These are phyloP conservation scores for Amanita rimosa DNA, from an alignment of 768 basidiomycete genomes.

Conservation along the genomic window DNA sequence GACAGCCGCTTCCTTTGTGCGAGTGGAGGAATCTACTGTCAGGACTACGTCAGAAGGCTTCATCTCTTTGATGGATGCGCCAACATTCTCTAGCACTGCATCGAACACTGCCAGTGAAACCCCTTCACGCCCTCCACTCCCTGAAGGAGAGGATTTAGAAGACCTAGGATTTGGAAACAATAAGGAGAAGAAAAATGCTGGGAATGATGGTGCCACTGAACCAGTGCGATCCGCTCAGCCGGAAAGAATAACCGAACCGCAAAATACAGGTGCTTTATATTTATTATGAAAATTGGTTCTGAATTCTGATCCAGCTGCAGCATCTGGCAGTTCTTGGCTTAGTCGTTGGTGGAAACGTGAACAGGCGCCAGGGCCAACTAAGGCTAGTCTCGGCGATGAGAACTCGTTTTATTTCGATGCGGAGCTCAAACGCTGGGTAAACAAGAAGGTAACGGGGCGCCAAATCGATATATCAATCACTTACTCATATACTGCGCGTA, in stretches of 20 bases:
- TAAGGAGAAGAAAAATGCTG: slow-evolving; percentile 19
- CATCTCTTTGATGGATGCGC: slow-evolving; percentile 68
- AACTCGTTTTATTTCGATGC: slow-evolving; percentile 87
- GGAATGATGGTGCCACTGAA: slow-evolving; percentile 9
- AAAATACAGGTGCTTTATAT: slow-evolving; percentile 17
- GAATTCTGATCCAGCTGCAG: slow-evolving; percentile 15
- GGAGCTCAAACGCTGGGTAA: slow-evolving; percentile 93
- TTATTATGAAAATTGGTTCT: background rate
- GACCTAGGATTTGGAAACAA: slow-evolving; percentile 89
- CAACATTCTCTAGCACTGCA: slow-evolving; percentile 30
- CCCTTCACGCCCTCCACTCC: background rate
- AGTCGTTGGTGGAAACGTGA: slow-evolving; percentile 70
- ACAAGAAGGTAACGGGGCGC: slow-evolving; percentile 59
- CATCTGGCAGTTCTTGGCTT: slow-evolving; percentile 58
- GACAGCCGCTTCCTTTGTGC: slow-evolving; percentile 55
- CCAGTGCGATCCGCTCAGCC: slow-evolving; percentile 9
- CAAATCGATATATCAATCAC: background rate
- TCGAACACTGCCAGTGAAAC: slow-evolving; percentile 8
- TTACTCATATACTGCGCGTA: background rate
- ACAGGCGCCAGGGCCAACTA: slow-evolving; percentile 62
- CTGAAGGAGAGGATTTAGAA: slow-evolving; percentile 57
- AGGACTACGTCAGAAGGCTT: slow-evolving; percentile 47
- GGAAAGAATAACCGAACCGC: slow-evolving; percentile 13
- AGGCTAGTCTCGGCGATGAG: slow-evolving; percentile 89
- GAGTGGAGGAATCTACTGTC: slow-evolving; percentile 31